phyloP scores from a whole-genome alignment of 352 stramenopile genomes.

The Phytophthora vignae region DNA sequence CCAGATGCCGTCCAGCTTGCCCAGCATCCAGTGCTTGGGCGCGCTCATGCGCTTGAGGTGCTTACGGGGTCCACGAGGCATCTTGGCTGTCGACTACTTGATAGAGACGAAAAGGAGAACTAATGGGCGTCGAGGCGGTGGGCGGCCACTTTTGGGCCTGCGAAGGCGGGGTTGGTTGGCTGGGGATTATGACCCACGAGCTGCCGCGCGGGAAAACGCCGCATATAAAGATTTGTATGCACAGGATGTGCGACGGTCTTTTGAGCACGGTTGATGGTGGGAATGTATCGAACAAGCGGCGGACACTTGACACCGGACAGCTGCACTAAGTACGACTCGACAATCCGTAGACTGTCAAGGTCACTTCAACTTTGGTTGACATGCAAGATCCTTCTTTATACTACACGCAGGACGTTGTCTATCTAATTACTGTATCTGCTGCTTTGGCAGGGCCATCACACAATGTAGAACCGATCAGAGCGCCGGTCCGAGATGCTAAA shows the following conservation, averaged over 20 bases:
- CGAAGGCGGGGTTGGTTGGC: slow-evolving; percentile 18
- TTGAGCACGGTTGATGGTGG: slow-evolving; percentile 2
- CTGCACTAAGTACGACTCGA: not conserved
- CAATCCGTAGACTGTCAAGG: not conserved
- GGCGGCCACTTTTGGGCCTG: not conserved
- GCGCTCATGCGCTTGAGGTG: slow-evolving; percentile 90
- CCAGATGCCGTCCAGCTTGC: slow-evolving; percentile 93
- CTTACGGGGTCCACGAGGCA: slow-evolving; percentile 89
- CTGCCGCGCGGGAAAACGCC: not conserved
- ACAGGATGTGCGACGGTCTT: not conserved
- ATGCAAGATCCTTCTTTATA: not conserved
- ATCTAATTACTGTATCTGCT: not conserved
- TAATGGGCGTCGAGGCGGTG: slow-evolving; percentile 21
- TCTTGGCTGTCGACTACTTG: slow-evolving; percentile 50
- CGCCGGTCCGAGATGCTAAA: slow-evolving; percentile 26
- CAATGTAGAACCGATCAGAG: slow-evolving; percentile 24
- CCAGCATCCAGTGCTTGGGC: slow-evolving; percentile 92
- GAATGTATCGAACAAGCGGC: not conserved
- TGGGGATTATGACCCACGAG: slow-evolving; percentile 30
- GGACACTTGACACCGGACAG: not conserved
- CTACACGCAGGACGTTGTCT: not conserved
- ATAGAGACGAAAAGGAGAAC: slow-evolving; percentile 69
- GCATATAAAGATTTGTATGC: not conserved
- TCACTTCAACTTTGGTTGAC: not conserved
- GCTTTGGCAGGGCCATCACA: not conserved